Evolutionary conservation across 2,329 filamentous ascomycete species (phyloP).

Genomic region (Ascomycota sp.): DNA sequence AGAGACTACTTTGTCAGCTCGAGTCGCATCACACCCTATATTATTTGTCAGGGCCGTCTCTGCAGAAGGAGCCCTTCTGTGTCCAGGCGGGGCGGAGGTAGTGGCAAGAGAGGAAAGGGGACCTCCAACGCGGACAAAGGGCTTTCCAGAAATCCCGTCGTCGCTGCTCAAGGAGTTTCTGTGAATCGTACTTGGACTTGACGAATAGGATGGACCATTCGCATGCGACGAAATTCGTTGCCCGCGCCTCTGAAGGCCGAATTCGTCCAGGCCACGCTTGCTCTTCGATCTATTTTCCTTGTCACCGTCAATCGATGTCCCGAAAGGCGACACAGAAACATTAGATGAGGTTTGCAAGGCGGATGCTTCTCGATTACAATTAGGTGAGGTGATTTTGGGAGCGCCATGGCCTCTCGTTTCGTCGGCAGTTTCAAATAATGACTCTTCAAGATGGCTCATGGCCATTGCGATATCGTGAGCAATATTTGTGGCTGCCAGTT

Average conservation of each 20-base stretch:
- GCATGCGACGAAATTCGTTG: constrained; percentile 6
- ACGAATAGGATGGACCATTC: constrained; percentile 5
- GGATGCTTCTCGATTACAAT: constrained; percentile 3
- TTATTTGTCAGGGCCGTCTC: neutral
- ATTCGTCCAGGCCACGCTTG: neutral
- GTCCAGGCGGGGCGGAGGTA: constrained; percentile 1
- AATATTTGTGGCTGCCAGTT: constrained; percentile 22
- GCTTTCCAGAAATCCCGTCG: constrained; percentile 33
- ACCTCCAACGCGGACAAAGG: constrained; percentile 27
- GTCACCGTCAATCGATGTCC: neutral
- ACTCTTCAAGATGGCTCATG: constrained; percentile 5
- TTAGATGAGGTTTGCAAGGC: neutral
- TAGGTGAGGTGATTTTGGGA: constrained; percentile 3
- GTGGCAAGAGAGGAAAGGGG: constrained; percentile 8
- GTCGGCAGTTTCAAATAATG: neutral
- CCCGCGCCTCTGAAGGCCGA: constrained; percentile 3
- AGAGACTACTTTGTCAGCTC: neutral
- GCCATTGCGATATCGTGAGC: constrained; percentile 22
- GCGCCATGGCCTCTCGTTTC: neutral
- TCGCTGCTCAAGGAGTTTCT: constrained; percentile 10
- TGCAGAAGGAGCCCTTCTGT: neutral
- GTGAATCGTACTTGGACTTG: constrained; percentile 3
- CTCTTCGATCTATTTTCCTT: constrained; percentile 1
- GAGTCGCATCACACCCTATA: neutral
- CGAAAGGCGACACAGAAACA: neutral